These are phyloP conservation scores for Dalechampia spathulata DNA, from an alignment of 441 rosid species.

Conservation along the genomic window DNA sequence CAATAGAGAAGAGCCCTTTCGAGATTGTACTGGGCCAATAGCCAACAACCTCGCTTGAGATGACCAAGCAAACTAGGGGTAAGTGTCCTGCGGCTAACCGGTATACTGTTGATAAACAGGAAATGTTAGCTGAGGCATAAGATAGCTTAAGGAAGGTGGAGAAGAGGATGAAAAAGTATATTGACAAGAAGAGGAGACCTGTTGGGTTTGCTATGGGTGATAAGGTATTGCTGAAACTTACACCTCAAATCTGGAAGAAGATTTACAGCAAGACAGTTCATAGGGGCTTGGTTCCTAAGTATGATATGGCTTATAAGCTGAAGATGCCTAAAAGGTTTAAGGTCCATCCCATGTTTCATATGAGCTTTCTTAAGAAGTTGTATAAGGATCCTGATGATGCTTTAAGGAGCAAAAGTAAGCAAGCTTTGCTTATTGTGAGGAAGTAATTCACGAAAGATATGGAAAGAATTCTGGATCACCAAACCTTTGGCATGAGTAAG, in stretches of 20 bases:
- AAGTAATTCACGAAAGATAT: background rate
- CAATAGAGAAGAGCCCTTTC: background rate
- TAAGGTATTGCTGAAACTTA: no score
- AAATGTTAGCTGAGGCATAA: background rate
- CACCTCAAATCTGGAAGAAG: no score
- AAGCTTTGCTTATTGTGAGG: background rate
- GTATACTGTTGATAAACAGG: background rate
- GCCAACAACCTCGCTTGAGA: background rate
- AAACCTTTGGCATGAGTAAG: no score
- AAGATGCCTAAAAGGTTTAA: background rate
- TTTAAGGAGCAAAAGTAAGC: background rate
- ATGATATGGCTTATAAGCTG: no score
- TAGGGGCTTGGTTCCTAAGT: no score
- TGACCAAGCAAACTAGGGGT: background rate
- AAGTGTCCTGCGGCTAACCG: background rate
- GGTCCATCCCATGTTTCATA: background rate
- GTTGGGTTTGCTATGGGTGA: background rate
- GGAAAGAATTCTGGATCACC: background rate
- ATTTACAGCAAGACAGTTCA: no score
- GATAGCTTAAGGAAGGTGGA: no score
- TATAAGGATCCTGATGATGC: background rate
- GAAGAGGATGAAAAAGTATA: background rate
- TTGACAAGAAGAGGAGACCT: background rate
- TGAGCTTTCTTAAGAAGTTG: background rate
- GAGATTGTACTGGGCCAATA: background rate